These are phyloP conservation scores for Colletotrichum sp. DNA, from an alignment of 2,329 filamentous ascomycete genomes.

Conservation along the genomic window DNA sequence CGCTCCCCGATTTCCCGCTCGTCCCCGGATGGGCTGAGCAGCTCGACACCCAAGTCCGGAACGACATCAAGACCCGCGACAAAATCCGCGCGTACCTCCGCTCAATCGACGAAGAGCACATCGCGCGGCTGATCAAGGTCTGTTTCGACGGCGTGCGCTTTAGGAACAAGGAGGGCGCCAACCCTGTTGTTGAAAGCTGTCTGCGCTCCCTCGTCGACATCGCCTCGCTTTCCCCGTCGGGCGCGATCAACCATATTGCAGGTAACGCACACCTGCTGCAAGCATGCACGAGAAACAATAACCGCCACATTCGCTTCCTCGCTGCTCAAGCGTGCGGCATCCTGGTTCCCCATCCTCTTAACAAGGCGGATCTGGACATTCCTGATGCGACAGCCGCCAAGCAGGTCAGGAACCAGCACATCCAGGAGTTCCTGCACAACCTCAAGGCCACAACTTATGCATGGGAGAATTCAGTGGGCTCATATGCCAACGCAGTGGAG, in stretches of 20 bases:
- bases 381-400: slow-evolving; percentile 33
- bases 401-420: slow-evolving; percentile 9
- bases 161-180: slow-evolving; percentile 34
- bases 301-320: slow-evolving; percentile 68
- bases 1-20: slow-evolving; percentile 56
- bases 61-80: slow-evolving; percentile 68
- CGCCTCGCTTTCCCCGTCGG: slow-evolving; percentile 55
- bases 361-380: slow-evolving; percentile 36
- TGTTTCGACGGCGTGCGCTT: slow-evolving; percentile 63
- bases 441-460: slow-evolving; percentile 50
- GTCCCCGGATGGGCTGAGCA: slow-evolving; percentile 87
- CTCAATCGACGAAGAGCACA: slow-evolving; percentile 38
- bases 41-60: slow-evolving; percentile 74
- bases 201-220: slow-evolving; percentile 59
- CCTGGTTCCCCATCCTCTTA: slow-evolving; percentile 68
- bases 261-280: slow-evolving; percentile 54
- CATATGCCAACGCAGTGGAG: slow-evolving; percentile 50
- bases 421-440: slow-evolving; percentile 7
- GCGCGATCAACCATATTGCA: slow-evolving; percentile 54
- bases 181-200: slow-evolving; percentile 49
- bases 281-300: slow-evolving; percentile 72
- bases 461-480: slow-evolving; percentile 45
- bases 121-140: slow-evolving; percentile 54
- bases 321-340: slow-evolving; percentile 79
- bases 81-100: slow-evolving; percentile 61